Evolutionary conservation across 176 grass and related monocot species (phyloP).

Genomic region (Hyparrhenia diplandra): DNA sequence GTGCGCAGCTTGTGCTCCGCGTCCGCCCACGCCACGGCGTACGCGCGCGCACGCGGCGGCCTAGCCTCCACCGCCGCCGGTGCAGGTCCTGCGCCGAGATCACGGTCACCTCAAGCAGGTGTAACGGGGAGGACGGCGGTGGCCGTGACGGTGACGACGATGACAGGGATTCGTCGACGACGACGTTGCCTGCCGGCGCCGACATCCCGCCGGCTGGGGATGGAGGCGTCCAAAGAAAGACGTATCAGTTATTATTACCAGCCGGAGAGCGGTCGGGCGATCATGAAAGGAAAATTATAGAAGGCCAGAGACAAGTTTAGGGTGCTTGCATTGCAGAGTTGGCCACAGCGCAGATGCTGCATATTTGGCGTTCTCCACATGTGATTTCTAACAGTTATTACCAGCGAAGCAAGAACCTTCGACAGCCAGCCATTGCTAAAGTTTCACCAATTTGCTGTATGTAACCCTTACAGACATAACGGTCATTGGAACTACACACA

Average conservation of each 20-base stretch:
- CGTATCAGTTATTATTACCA: too few species aligned
- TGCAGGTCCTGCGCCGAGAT: conserved; percentile 88
- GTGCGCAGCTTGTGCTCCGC: conserved; percentile 50
- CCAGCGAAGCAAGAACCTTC: too few species aligned
- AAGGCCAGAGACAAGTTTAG: neutral
- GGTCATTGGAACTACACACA: too few species aligned
- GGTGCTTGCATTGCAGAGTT: neutral
- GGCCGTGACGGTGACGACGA: neutral
- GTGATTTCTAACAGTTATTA: neutral
- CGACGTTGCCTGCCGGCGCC: neutral
- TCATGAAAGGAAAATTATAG: neutral
- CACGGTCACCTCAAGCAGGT: conserved; percentile 70
- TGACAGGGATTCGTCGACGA: neutral
- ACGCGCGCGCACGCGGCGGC: conserved; percentile 38
- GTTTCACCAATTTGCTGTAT: neutral
- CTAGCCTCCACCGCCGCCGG: neutral
- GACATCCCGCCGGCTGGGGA: neutral
- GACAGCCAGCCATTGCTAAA: neutral
- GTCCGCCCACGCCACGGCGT: conserved; percentile 61
- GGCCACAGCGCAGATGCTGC: neutral
- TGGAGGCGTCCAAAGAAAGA: neutral
- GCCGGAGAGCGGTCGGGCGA: neutral
- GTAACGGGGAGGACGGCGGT: neutral
- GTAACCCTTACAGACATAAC: too few species aligned
- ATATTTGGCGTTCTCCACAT: neutral